These are phyloP conservation scores for Hypoxylon lienhwacheense DNA, from an alignment of 495 filamentous ascomycete genomes.

Conservation along the genomic window DNA sequence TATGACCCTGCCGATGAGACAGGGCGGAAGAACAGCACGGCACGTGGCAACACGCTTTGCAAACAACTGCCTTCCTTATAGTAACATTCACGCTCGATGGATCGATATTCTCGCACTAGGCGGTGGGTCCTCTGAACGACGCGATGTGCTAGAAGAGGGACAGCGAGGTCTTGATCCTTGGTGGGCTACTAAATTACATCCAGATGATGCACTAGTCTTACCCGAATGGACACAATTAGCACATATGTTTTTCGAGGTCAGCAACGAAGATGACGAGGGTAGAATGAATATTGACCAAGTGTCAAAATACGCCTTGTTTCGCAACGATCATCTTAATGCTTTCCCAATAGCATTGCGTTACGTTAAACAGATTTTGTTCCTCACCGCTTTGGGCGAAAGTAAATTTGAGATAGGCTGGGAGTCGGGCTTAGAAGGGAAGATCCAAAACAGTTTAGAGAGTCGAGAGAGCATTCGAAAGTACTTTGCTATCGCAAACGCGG, in stretches of 20 bases:
- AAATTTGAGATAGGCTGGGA: constrained; percentile 84
- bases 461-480: constrained; percentile 59
- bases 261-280: constrained; percentile 19
- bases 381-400: constrained; percentile 65
- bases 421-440: constrained; percentile 67
- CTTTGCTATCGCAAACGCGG: constrained; percentile 29
- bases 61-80: constrained; percentile 82
- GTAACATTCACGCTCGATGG: constrained; percentile 79
- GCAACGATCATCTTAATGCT: constrained; percentile 50
- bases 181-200: constrained; percentile 47
- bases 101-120: constrained; percentile 81
- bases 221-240: constrained; percentile 54
- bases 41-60: constrained; percentile 87
- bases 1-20: constrained; percentile 52
- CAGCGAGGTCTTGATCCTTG: constrained; percentile 74
- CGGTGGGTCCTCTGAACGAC: constrained; percentile 62
- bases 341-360: constrained; percentile 69
- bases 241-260: constrained; percentile 45
- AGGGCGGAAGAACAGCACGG: constrained; percentile 61
- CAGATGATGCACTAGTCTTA: constrained; percentile 40
- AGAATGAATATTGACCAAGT: constrained; percentile 32
- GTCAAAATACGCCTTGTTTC: constrained; percentile 41
- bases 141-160: constrained; percentile 87
- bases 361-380: constrained; percentile 71
- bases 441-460: constrained; percentile 64